A percentile compares a stretch with the other conserved stretches of the same genome.
Conservation (phyloP, 768 basidiomycete genomes). For the Hebeloma cylindrosporum region DNA sequence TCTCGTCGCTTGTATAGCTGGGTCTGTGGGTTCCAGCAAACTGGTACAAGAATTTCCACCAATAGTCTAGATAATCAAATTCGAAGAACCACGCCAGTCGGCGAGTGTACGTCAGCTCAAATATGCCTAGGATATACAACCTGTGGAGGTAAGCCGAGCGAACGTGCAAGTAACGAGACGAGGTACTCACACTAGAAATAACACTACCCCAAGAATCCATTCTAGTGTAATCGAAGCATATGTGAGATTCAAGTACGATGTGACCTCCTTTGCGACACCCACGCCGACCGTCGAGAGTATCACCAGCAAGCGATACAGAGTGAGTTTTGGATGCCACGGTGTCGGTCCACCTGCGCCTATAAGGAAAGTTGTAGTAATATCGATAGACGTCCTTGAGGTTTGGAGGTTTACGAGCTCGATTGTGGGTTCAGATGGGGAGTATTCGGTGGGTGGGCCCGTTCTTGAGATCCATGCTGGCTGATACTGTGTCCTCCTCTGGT, state of each 20-base stretch:
- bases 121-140: neutral
- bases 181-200: constrained; percentile 6
- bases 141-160: neutral
- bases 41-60: neutral
- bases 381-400: too few species aligned
- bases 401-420: too few species aligned
- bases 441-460: too few species aligned
- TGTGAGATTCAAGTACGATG: neutral
- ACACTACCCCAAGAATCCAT: constrained; percentile 6
- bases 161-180: neutral
- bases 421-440: too few species aligned
- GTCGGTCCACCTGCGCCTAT: too few species aligned
- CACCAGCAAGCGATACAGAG: constrained; percentile 5
- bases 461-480: too few species aligned
- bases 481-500: too few species aligned
- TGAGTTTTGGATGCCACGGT: constrained; percentile 12
- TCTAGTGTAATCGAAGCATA: constrained; percentile 10
- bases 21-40: neutral
- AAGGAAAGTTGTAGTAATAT: too few species aligned
- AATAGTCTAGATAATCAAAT: neutral
- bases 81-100: constrained; percentile 3
- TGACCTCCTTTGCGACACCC: constrained; percentile 10
- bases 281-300: constrained; percentile 4
- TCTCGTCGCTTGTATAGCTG: neutral
- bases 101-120: neutral